A percentile compares a stretch with the other conserved stretches of the same genome.
phyloP scores from a whole-genome alignment of 306 rosid genomes.

The Rubus idaeus region DNA sequence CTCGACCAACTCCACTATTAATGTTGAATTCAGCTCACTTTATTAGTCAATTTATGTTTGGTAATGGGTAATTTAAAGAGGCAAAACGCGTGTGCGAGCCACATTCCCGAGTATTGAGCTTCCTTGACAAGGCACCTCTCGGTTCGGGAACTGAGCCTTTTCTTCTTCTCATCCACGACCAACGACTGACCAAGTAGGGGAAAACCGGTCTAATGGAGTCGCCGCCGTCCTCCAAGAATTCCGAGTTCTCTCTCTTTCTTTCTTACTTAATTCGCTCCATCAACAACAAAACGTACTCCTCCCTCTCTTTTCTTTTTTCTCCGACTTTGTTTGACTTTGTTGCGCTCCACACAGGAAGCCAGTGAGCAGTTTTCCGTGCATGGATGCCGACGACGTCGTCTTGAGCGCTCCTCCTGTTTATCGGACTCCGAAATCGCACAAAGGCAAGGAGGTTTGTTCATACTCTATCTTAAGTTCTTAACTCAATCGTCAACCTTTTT shows the following conservation, averaged over 20 bases:
- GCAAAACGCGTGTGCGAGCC: too few relatives aligned
- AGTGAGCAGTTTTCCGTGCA: constrained; percentile 22
- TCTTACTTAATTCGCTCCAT: not conserved
- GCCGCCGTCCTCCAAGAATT: not conserved
- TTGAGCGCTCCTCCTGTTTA: constrained; percentile 35
- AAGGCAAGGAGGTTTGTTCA: constrained; percentile 47
- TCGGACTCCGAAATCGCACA: constrained; percentile 32
- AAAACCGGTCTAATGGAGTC: not conserved
- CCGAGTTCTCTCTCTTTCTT: constrained; percentile 2
- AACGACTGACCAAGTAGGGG: too few relatives aligned
- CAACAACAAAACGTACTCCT: not conserved
- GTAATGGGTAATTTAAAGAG: too few relatives aligned
- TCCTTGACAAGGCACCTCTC: too few relatives aligned
- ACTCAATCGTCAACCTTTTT: too few relatives aligned
- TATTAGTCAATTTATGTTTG: too few relatives aligned
- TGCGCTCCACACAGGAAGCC: constrained; percentile 37
- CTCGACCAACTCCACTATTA: too few relatives aligned
- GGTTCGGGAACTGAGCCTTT: too few relatives aligned
- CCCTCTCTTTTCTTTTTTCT: not conserved
- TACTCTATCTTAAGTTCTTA: too few relatives aligned
- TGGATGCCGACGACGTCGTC: constrained; percentile 61
- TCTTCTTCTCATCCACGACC: too few relatives aligned
- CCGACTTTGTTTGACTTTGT: constrained; percentile 35
- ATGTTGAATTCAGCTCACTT: too few relatives aligned
- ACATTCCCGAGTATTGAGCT: too few relatives aligned